phyloP scores from a whole-genome alignment of 805 yeast genomes.

The Metschnikowia peoriensis region DNA sequence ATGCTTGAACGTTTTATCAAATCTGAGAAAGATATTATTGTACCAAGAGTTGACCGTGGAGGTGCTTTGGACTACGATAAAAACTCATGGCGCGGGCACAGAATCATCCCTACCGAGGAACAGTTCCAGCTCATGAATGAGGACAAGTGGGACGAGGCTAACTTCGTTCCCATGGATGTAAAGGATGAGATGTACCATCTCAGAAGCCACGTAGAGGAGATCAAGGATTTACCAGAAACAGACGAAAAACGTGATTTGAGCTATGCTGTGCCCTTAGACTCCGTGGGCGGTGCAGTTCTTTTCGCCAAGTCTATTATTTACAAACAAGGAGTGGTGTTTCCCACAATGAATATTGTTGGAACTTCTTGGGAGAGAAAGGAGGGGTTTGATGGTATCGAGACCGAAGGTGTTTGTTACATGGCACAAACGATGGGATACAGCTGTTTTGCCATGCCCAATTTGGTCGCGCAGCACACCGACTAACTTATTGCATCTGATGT shows the following conservation, averaged over 20 bases:
- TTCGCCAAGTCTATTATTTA: constrained; percentile 43
- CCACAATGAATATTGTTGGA: constrained; percentile 46
- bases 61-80: constrained; percentile 34
- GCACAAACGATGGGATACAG: constrained; percentile 44
- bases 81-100: constrained; percentile 41
- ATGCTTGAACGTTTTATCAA: constrained; percentile 27
- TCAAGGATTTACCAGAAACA: constrained; percentile 6
- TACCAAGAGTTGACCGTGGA: constrained; percentile 33
- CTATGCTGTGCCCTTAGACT: constrained; percentile 34
- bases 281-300: constrained; percentile 53
- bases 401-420: constrained; percentile 51
- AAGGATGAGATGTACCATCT: constrained; percentile 29
- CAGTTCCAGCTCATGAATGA: constrained; percentile 14
- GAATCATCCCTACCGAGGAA: constrained; percentile 29
- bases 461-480: constrained; percentile 36
- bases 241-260: constrained; percentile 7
- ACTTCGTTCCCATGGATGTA: constrained; percentile 35
- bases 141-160: constrained; percentile 27
- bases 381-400: constrained; percentile 55
- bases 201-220: constrained; percentile 17
- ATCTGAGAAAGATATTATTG: constrained; percentile 33
- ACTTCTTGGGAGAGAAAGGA: constrained; percentile 46
- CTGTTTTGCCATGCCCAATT: constrained; percentile 51
- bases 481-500: no score
- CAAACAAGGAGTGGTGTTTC: constrained; percentile 47